Evolutionary conservation across 352 stramenopile genomes (phyloP), one percentile per base, ranked within the genome.

Genomic region (Phytopythium helicoides): DNA sequence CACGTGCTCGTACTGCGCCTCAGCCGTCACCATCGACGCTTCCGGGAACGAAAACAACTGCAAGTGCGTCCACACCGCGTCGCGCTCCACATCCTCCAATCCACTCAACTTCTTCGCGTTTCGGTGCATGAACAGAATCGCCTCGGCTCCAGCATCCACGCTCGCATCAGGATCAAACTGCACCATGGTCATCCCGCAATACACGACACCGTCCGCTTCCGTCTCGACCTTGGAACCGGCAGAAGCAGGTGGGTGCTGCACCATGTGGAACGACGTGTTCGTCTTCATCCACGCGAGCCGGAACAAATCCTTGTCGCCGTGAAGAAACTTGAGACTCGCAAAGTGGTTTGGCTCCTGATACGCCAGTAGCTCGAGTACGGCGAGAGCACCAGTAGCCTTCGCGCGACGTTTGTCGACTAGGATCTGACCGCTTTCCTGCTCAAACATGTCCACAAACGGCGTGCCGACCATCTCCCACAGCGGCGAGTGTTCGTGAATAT

Each of bases 231-330:
- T 50, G 31, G 61, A 62, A 0, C 74, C 74, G 1, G 69, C 71
- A 6, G 71, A 54, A 2, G 54, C 66, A 14, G 72, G 72, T 0
- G 72, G 72, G 10, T 55, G 56, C 36, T 69, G 38, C 21, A 83
- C 63, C 74, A 85, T 81, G 52, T 83, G 66, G 54, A 81, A 86
- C 0, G 67, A 14, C 9, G 59, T 54, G 9, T 65, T 36, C 6
- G 60, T 52, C 41, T 83, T 80, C n/a, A 83, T 59, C 72, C 72
- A 86, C 28, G 74, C 73, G 1, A 83, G 65, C 0, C 74, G 61
- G 34, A 86, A 86, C n/a, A 86, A 52, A 31, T 86, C 74, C 42
- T 86, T 86, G 60, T 86, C 74, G 12, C 74, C 74, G 35, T 71
- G 68, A 2, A 58, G 62, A 23, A 85, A 55, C 36, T 71, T 67